Percentiles rank a stretch among this genome's conserved stretches.
Conservation (phyloP, 371 early-diverging fungal species). For the Syncephalis fuscata region DNA sequence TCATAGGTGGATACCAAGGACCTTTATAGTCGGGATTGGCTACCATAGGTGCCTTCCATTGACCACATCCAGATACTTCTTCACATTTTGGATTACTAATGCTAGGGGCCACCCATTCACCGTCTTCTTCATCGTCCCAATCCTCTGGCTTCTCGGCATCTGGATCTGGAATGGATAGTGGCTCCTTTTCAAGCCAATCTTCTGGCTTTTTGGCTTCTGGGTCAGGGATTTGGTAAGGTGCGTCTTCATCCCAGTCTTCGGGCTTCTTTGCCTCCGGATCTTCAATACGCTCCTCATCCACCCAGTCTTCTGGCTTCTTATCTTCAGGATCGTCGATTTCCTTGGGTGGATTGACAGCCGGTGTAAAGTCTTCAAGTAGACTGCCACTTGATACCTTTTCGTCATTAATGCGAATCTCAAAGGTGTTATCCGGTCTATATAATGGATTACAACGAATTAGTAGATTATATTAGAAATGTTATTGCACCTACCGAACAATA, state of each 20-base stretch:
- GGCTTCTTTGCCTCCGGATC: slow-evolving; percentile 82
- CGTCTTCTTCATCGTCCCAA: slow-evolving; percentile 82
- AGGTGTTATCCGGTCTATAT: slow-evolving; percentile 69
- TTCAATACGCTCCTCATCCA: slow-evolving; percentile 71
- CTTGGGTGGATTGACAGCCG: slow-evolving; percentile 68
- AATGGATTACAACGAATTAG: neutral
- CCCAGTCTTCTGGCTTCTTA: slow-evolving; percentile 90
- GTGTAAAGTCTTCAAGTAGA: slow-evolving; percentile 70
- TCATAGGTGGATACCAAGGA: slow-evolving; percentile 62
- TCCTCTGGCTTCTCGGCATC: slow-evolving; percentile 81
- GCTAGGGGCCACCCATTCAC: slow-evolving; percentile 77
- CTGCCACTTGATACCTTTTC: slow-evolving; percentile 50
- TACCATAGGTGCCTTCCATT: slow-evolving; percentile 41
- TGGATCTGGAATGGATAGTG: slow-evolving; percentile 67
- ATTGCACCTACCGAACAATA: slow-evolving; percentile 34
- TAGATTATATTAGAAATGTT: neutral
- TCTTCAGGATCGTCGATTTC: slow-evolving; percentile 85
- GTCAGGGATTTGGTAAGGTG: slow-evolving; percentile 45
- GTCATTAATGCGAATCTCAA: slow-evolving; percentile 68
- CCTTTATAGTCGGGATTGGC: slow-evolving; percentile 84
- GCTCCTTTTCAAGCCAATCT: slow-evolving; percentile 79
- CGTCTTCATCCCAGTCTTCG: slow-evolving; percentile 68
- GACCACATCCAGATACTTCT: slow-evolving; percentile 49
- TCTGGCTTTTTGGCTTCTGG: slow-evolving; percentile 76
- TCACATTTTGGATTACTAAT: slow-evolving; percentile 63